phyloP scores from a whole-genome alignment of 805 yeast genomes.

The Saturnispora quitensis region DNA sequence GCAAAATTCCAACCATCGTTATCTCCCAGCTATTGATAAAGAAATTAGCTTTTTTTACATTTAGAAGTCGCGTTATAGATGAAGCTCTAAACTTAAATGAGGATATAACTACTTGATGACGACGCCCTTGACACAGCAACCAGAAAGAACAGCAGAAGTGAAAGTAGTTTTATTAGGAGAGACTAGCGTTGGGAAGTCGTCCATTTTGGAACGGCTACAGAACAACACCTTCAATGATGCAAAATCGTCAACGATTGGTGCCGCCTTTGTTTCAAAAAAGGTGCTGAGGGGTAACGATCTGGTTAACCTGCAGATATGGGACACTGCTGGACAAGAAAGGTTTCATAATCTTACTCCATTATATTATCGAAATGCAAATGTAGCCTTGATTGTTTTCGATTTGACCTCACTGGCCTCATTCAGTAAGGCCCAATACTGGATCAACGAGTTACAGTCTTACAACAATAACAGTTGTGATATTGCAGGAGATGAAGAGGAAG shows the following conservation, averaged over 20 bases:
- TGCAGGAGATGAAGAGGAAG: slow-evolving; percentile 16
- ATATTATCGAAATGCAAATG: slow-evolving; percentile 72
- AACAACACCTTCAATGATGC: slow-evolving; percentile 62
- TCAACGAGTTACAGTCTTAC: slow-evolving; percentile 53
- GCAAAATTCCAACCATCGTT: slow-evolving; percentile 4
- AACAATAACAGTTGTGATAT: slow-evolving; percentile 4
- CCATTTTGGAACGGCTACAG: slow-evolving; percentile 75
- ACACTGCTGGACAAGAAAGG: slow-evolving; percentile 93
- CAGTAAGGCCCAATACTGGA: slow-evolving; percentile 78
- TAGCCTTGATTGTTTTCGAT: slow-evolving; percentile 86
- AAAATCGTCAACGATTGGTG: slow-evolving; percentile 94
- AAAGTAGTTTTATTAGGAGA: slow-evolving; percentile 37
- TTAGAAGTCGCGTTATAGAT: neutral
- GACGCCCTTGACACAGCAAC: slow-evolving; percentile 11
- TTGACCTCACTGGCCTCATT: slow-evolving; percentile 47
- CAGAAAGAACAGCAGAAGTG: slow-evolving; percentile 25
- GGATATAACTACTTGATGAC: neutral
- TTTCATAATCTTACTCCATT: slow-evolving; percentile 77
- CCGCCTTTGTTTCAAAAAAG: slow-evolving; percentile 88
- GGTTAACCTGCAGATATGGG: slow-evolving; percentile 69
- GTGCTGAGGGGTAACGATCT: slow-evolving; percentile 29
- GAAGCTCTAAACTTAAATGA: neutral
- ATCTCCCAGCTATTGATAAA: neutral
- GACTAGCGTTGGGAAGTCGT: slow-evolving; percentile 56
- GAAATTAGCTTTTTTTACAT: neutral